phyloP scores from a whole-genome alignment of 2,329 filamentous ascomycete genomes.

The Penicillium janthinellum region DNA sequence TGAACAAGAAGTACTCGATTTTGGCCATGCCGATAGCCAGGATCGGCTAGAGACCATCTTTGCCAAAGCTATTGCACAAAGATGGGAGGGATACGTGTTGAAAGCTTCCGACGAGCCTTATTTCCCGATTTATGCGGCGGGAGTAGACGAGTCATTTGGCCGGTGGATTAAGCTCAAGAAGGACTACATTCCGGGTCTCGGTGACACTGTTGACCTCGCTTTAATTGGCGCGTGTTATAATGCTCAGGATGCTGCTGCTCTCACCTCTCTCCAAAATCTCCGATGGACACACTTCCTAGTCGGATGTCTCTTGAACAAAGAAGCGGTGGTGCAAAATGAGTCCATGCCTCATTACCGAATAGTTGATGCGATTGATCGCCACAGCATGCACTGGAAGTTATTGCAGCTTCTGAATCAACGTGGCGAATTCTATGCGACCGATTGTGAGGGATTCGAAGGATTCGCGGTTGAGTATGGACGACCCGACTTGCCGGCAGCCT shows the following conservation, averaged over 20 bases:
- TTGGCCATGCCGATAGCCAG: conserved; percentile 55
- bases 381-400: conserved; percentile 53
- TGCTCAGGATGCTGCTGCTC: conserved; percentile 60
- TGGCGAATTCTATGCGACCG: conserved; percentile 51
- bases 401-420: conserved; percentile 54
- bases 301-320: conserved; percentile 72
- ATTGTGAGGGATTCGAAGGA: conserved; percentile 32
- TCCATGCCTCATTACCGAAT: conserved; percentile 64
- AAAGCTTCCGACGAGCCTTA: conserved; percentile 78
- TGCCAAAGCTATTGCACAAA: conserved; percentile 63
- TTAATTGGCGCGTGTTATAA: conserved; percentile 75
- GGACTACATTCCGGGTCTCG: conserved; percentile 76
- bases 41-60: conserved; percentile 65
- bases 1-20: conserved; percentile 68
- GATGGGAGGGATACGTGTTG: conserved; percentile 77
- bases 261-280: conserved; percentile 54
- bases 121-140: conserved; percentile 57
- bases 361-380: conserved; percentile 61
- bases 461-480: conserved; percentile 54
- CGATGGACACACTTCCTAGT: conserved; percentile 81
- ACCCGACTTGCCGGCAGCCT: conserved; percentile 37
- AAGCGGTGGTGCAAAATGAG: conserved; percentile 55
- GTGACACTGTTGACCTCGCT: conserved; percentile 81
- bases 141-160: conserved; percentile 32
- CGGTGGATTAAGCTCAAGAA: conserved; percentile 83